Evolutionary conservation across 2,329 filamentous ascomycete genomes (phyloP), one percentile per base, ranked within the genome.

Genomic region (Fusarium paranaense): DNA sequence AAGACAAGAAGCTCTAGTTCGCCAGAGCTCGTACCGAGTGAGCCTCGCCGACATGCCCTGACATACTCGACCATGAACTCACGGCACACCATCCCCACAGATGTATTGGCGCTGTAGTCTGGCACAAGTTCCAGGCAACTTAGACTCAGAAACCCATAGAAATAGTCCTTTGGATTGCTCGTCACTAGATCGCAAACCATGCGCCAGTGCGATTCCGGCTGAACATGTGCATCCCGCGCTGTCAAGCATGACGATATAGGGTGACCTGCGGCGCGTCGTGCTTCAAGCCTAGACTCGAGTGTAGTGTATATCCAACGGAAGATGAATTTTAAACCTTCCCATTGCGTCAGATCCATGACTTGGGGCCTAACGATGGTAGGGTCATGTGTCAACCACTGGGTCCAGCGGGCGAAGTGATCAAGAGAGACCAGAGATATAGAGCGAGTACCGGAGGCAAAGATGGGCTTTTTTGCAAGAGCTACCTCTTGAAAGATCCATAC

Each of bases 401-500:
- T 16, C 65, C 61, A 67, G 33, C 20, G 25, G 8, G 35, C 10
- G 18, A 64, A 22, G 4, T 18, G 50, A 7, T 64, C 35, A 6
- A 64, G 25, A 9, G 25, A 22, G 3, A 47, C 52, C 32, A 62
- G 11, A n/a, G 59, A 63, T 2, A 70, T 7, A 11, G 59, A 63
- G 13, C 58, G 42, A 35, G 6, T 9, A 25, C 64, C 67, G 18
- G 54, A 67, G 20, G 37, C 52, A 45, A 70, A 70, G 1, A 67
- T n/a, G 3, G 67, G 67, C 3, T 40, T 35, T 5, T 54, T 42
- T 2, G 64, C 40, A 20, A 70, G 67, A 18, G 66, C 57, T 3
- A 67, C 32, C 27, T 70, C 67, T 56, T 70, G 67, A 11, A 61
- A 50, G 18, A 67, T 60, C 67, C 67, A 70, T 7, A 67, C 54